A percentile compares a stretch with the other conserved stretches of the same genome.
phyloP scores from a whole-genome alignment of 1,284 basidiomycete genomes.

The Paramarasmius palmivorus region DNA sequence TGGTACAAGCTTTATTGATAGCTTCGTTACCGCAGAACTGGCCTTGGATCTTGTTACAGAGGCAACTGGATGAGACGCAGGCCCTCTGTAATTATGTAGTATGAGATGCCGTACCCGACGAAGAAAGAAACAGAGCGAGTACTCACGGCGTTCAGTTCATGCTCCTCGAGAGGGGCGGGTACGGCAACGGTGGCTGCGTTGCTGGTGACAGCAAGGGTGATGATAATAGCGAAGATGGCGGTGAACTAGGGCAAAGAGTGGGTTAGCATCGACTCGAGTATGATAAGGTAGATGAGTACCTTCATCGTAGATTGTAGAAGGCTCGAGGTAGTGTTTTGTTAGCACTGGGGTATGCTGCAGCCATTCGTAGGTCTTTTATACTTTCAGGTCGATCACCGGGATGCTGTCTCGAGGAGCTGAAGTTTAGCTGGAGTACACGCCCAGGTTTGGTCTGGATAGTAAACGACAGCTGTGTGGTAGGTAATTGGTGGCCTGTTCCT shows the following conservation, averaged over 20 bases:
- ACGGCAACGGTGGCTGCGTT: neutral
- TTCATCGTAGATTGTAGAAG: no score
- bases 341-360: no score
- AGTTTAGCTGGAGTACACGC: no score
- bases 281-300: neutral
- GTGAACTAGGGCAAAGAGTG: neutral
- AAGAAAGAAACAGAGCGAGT: no score
- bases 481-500: no score
- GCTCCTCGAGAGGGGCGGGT: neutral
- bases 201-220: neutral
- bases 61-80: constrained; percentile 17
- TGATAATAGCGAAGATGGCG: neutral
- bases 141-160: neutral
- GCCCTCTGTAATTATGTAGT: constrained; percentile 4
- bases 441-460: no score
- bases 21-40: constrained; percentile 19
- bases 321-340: no score
- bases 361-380: no score
- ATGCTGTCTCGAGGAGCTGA: no score
- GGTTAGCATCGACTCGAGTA: neutral
- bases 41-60: constrained; percentile 19
- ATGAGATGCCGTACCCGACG: no score
- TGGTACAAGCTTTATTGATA: constrained; percentile 12
- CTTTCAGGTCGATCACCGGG: no score
- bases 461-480: no score